Base-by-base conservation (phyloP, 495 filamentous ascomycete genomes). In the Aspergillus indologenus region DNA sequence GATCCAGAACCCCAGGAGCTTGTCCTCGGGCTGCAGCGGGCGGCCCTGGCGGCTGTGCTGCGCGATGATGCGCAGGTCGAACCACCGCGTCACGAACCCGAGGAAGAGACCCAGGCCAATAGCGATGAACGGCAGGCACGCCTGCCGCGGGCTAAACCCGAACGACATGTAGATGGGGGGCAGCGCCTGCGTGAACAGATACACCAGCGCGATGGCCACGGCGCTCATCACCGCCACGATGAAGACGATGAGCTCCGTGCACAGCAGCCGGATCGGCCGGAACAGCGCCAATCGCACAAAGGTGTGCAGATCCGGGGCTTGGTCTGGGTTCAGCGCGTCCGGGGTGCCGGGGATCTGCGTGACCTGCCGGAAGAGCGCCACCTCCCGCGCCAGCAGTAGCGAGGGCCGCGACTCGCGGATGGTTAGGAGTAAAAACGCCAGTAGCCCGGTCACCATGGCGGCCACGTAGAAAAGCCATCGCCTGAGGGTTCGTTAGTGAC, bases 151-250 rank as follows among this genome's bases (percentile, higher is more conserved):
- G 12, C 65, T 63, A 53, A 82, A 76, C 5, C 75, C 78, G 61
- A 79, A 75, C 0, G 65, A 65, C 19, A 67, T 55, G 52, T 80
- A 85, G 40, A 85, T 75, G 4, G 73, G 70, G 0, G 72, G 73
- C 0, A 83, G 61, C 1, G 77, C 76, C 68, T 83, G 78, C 1
- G 80, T 78, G 58, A 82, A 83, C 12, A 83, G 77, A 54, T 83
- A 85, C 34, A 83, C 75, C n/a, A 83, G 65, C 2, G 74, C 79
- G 59, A 75, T 78, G 22, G 74, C 74, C 12, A 77, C 60, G 15
- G 80, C 76, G 11, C 71, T 74, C 66, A 80, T 77, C 34, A 76
- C 65, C 3, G 79, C 67, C 15, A 79, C 73, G 5, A 73, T 63
- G 50, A 79, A 72, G 19, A 83, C 75, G 29, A 83, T 79, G 15